These are phyloP conservation scores for Persicaria tinctoria DNA, from an alignment of 148 eudicot genomes.

Conservation along the genomic window DNA sequence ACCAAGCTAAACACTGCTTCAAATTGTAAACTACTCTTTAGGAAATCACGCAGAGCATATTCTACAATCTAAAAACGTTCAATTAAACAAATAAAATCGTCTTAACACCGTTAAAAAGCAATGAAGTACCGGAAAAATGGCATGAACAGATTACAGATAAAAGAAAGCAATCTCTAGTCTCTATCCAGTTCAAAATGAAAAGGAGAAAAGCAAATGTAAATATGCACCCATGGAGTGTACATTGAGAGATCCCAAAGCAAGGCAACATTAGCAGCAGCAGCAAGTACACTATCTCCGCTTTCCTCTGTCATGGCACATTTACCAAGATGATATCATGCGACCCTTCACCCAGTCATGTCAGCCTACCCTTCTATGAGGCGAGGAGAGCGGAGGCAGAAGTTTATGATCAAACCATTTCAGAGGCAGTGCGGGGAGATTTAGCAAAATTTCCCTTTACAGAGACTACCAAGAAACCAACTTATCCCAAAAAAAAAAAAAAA, in stretches of 20 bases:
- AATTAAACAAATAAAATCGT: neutral
- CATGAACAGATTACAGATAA: neutral
- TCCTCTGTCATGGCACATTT: neutral
- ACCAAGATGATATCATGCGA: no score
- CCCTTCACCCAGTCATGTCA: no score
- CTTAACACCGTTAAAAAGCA: neutral
- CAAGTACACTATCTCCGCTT: neutral
- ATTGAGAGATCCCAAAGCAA: neutral
- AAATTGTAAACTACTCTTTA: no score
- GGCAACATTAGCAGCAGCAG: neutral
- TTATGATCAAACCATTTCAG: neutral
- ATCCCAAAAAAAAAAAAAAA: neutral
- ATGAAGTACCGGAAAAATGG: neutral
- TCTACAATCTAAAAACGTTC: neutral
- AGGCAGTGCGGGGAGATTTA: neutral
- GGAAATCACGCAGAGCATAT: neutral
- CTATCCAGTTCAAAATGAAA: neutral
- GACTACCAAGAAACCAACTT: neutral
- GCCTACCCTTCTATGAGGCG: no score
- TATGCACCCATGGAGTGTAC: neutral
- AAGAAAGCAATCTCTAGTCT: neutral
- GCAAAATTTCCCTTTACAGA: slow-evolving; percentile 7
- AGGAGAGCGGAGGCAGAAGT: no score
- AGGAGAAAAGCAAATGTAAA: neutral
- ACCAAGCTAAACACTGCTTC: no score